phyloP scores from a whole-genome alignment of 257 asterid genomes.

The Capsicum rhomboideum region DNA sequence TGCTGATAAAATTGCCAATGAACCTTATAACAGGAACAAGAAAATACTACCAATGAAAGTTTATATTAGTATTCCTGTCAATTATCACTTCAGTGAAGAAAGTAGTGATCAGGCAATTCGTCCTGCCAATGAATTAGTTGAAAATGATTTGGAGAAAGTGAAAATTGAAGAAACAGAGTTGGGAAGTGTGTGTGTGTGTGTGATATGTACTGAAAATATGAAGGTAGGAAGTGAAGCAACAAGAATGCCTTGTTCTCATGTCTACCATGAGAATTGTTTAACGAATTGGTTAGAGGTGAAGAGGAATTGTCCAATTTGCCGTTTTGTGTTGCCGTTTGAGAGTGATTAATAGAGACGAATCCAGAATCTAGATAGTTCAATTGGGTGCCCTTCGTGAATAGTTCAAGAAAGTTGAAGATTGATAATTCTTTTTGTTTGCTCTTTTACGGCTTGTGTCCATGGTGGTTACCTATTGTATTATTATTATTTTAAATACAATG shows the following conservation, averaged over 20 bases:
- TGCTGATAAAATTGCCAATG: slow-evolving; percentile 1
- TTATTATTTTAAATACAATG: no score
- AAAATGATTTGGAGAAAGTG: neutral
- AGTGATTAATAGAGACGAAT: neutral
- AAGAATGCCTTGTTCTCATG: slow-evolving; percentile 14
- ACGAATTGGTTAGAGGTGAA: slow-evolving; percentile 2
- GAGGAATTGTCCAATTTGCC: slow-evolving; percentile 12
- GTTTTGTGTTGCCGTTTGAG: neutral
- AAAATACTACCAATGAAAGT: slow-evolving; percentile 8
- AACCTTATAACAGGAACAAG: neutral
- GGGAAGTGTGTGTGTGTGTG: neutral
- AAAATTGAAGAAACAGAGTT: neutral
- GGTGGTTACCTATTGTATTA: no score
- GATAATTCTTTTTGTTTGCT: neutral
- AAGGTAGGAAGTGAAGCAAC: neutral
- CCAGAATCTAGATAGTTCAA: neutral
- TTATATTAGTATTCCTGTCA: neutral
- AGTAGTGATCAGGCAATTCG: neutral
- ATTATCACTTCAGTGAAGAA: neutral
- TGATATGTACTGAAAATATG: slow-evolving; percentile 6
- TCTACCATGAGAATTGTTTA: slow-evolving; percentile 3
- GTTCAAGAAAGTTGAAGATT: neutral
- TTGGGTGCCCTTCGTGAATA: neutral
- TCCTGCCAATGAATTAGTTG: neutral
- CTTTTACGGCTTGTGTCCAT: neutral